Base-by-base conservation (phyloP, 352 stramenopile species). In the Globisporangium nunn region DNA sequence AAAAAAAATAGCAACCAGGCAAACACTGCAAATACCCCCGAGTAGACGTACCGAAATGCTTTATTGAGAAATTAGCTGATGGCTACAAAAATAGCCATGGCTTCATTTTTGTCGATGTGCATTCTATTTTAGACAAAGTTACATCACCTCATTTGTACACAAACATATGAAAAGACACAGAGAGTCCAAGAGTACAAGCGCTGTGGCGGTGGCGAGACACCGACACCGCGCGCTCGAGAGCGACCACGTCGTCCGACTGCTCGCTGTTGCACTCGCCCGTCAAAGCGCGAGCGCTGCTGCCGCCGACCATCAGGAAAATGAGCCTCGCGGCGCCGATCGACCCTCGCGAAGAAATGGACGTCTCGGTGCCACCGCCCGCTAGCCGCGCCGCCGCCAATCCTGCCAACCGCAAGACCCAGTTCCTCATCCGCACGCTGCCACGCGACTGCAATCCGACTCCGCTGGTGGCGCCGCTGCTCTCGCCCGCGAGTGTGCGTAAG, bases 391-490 rank as follows among this genome's bases (percentile, higher is more conserved):
- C 40, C 33, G 58, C 55, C 12, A 54, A 58, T 31, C 52, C 76
- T 31, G 47, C 58, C 8, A 18, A 35, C 12, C 37, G 37, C 50
- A 87, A 85, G 53, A 73, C 73, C 30, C 81, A 64, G 54, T 81
- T 92, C 54, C 57, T 87, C 53, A 90, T 92, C 50, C 78, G 82
- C 48, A 88, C 79, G 52, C 63, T 90, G 28, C 82, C 79, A 3
- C 67, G 64, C 28, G 79, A 87, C 31, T 90, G 82, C 69, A 92
- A 89, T 46, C 82, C 79, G 17, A 85, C 75, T 39, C 79, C 81
- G 0, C 39, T 79, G 65, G 48, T 40, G 2, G 44, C 54, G 5
- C 53, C 62, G 18, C 6, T 73, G 31, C 50, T 71, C 2, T 80
- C 71, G 3, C 73, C 73, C 2, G 50, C 58, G 6, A 46, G 44